Conservation (phyloP, 2,329 filamentous ascomycete genomes). For the Pseudocercospora fuligena region DNA sequence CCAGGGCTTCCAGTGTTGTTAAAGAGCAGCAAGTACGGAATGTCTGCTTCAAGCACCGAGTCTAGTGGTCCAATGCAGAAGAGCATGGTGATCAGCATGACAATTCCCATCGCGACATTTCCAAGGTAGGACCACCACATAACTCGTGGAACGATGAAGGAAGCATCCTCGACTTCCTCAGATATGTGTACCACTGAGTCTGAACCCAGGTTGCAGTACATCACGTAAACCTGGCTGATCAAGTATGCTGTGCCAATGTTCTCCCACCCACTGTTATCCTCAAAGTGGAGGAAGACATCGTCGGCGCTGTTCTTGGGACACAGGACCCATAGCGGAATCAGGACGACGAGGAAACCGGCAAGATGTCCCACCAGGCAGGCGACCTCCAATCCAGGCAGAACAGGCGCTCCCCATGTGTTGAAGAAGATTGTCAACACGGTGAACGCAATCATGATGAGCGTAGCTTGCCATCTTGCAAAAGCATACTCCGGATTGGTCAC, state of each 20-base stretch:
- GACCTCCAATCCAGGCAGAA: constrained; percentile 47
- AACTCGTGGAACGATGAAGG: constrained; percentile 36
- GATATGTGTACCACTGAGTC: constrained; percentile 40
- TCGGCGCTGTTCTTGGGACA: constrained; percentile 39
- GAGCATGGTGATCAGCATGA: constrained; percentile 35
- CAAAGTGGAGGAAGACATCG: constrained; percentile 40
- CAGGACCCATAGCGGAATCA: constrained; percentile 39
- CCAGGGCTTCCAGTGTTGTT: constrained; percentile 33
- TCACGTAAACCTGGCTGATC: constrained; percentile 36
- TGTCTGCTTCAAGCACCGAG: constrained; percentile 29
- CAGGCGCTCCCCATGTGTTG: constrained; percentile 39
- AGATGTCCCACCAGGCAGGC: constrained; percentile 37
- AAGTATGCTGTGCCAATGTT: constrained; percentile 38
- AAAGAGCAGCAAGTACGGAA: constrained; percentile 37
- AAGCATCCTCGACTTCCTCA: constrained; percentile 42
- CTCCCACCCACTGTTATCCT: constrained; percentile 36
- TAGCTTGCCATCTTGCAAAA: constrained; percentile 37
- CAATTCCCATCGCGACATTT: constrained; percentile 31
- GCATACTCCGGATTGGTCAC: constrained; percentile 38
- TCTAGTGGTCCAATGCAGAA: constrained; percentile 40
- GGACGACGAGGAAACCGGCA: constrained; percentile 39
- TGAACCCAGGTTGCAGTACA: constrained; percentile 37
- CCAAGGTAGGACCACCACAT: constrained; percentile 37
- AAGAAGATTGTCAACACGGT: constrained; percentile 44
- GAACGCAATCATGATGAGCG: constrained; percentile 40